Percentiles rank a stretch among this genome's conserved stretches.
Conservation (phyloP, 2,329 filamentous ascomycete species). For the Trichoderma breve region DNA sequence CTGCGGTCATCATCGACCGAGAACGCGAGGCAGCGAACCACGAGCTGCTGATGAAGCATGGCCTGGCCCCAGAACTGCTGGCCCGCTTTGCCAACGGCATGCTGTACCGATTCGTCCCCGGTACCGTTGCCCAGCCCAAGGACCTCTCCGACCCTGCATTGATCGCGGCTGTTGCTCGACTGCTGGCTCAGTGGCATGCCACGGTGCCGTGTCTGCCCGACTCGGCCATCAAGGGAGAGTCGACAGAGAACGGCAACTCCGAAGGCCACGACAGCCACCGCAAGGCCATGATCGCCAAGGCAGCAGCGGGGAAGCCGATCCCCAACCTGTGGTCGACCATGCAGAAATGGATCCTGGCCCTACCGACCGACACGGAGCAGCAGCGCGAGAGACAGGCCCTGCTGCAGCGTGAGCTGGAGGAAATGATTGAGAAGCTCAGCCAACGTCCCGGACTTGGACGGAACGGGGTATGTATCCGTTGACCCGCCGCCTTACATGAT, state of each 20-base stretch:
- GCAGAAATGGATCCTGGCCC: slow-evolving; percentile 89
- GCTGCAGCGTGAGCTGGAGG: slow-evolving; percentile 72
- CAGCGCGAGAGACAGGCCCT: slow-evolving; percentile 64
- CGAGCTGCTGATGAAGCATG: slow-evolving; percentile 78
- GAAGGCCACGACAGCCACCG: slow-evolving; percentile 34
- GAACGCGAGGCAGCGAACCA: slow-evolving; percentile 80
- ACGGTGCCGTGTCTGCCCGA: slow-evolving; percentile 57
- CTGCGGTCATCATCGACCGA: slow-evolving; percentile 92
- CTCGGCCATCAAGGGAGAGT: slow-evolving; percentile 23
- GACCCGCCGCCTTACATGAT: neutral
- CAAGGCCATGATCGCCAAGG: slow-evolving; percentile 46
- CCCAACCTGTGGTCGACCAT: slow-evolving; percentile 94
- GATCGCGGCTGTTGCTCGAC: slow-evolving; percentile 78
- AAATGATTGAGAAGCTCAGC: slow-evolving; percentile 68
- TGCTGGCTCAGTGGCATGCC: slow-evolving; percentile 92
- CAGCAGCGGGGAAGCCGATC: slow-evolving; percentile 66
- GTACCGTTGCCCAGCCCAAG: slow-evolving; percentile 73
- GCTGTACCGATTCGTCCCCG: slow-evolving; percentile 86
- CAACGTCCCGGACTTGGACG: slow-evolving; percentile 73
- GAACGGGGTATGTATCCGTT: slow-evolving; percentile 58
- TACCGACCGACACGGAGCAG: slow-evolving; percentile 70
- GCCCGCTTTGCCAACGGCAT: slow-evolving; percentile 95
- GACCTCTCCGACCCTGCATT: slow-evolving; percentile 75
- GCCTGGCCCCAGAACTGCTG: slow-evolving; percentile 81
- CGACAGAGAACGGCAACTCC: slow-evolving; percentile 37